Conservation (phyloP, 1,139 yeast species). For the Pneumocystis canis region DNA sequence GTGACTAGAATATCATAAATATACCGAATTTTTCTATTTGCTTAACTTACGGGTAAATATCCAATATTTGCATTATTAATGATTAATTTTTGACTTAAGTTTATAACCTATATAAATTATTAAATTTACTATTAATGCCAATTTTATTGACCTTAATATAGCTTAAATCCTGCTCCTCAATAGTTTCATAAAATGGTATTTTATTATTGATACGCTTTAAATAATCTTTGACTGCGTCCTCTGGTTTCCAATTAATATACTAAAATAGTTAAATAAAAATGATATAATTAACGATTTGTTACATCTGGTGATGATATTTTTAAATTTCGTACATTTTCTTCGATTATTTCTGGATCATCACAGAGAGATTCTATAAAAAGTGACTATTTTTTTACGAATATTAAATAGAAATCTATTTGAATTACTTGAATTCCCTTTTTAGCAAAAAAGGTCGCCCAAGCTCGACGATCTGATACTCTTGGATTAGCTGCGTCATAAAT, state of each 20-base stretch:
- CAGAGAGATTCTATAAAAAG: conserved; percentile 79
- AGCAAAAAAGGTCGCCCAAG: neutral
- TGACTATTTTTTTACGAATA: conserved; percentile 32
- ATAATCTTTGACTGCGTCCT: conserved; percentile 31
- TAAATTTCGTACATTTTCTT: conserved; percentile 73
- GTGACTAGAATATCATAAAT: conserved; percentile 55
- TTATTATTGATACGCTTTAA: conserved; percentile 32
- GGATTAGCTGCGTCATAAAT: conserved; percentile 94
- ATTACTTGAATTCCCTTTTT: neutral
- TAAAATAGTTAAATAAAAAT: neutral
- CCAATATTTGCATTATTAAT: conserved; percentile 66
- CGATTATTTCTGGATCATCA: conserved; percentile 55
- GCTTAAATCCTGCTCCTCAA: conserved; percentile 39
- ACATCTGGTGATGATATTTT: conserved; percentile 62
- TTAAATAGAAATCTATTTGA: neutral
- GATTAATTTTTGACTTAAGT: conserved; percentile 77
- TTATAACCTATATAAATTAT: conserved; percentile 32
- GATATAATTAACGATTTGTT: neutral
- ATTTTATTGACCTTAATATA: conserved; percentile 42
- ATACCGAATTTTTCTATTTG: conserved; percentile 67
- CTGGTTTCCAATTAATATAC: conserved; percentile 54
- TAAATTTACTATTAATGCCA: neutral
- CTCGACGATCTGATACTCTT: conserved; percentile 29
- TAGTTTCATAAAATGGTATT: conserved; percentile 33
- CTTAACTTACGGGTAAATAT: conserved; percentile 74